Base-by-base conservation (phyloP, 2,329 filamentous ascomycete genomes). In the Hypoxylon sp. region DNA sequence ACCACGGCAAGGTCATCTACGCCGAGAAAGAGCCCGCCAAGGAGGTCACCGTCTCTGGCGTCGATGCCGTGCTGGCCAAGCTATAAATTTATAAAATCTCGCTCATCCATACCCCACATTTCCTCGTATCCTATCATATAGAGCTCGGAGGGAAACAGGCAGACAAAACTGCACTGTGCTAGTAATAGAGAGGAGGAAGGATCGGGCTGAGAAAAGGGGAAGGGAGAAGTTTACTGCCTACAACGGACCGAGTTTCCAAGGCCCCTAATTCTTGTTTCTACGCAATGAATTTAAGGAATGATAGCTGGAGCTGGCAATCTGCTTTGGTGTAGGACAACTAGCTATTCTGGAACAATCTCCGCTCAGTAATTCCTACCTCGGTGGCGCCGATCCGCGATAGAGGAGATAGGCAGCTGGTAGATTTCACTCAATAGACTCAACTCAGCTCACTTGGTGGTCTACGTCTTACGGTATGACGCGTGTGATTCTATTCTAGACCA, bases 1-100 rank as follows among this genome's bases (percentile, higher is more conserved):
- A 94, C 82, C 85, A 97, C 80, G 93, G 93, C 80, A 95, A 93
- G 85, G 87, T 97, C 76, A 85, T 83, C 76, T 97, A 97, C 80
- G 92, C 92, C 67, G 92, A 91, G 82, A 90, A 88, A 76, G 93
- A 97, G 83, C 80, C 82, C 27, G 86, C 82, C 62, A 80, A 81
- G 68, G 74, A 71, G 3, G 72, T 78, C 61, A 42, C 37, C 50
- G 77, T 79, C 57, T 86, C 86, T 21, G 83, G 86, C 56, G 87
- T 85, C 61, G 84, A 88, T 67, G 85, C 81, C 64, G 83, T 88
- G 54, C 77, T 89, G 65, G 78, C 85, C 61, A 86, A 86, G 79
- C 79, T 88, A 72, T 89, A 81, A 80, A 47, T 39, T 27, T 31
- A 19, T 37, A 50, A 54, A 42, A 54, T 53, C 19, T 19, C 13